Evolutionary conservation across 2,329 filamentous ascomycete genomes (phyloP).

Genomic region (Pseudogymnoascus sp.): DNA sequence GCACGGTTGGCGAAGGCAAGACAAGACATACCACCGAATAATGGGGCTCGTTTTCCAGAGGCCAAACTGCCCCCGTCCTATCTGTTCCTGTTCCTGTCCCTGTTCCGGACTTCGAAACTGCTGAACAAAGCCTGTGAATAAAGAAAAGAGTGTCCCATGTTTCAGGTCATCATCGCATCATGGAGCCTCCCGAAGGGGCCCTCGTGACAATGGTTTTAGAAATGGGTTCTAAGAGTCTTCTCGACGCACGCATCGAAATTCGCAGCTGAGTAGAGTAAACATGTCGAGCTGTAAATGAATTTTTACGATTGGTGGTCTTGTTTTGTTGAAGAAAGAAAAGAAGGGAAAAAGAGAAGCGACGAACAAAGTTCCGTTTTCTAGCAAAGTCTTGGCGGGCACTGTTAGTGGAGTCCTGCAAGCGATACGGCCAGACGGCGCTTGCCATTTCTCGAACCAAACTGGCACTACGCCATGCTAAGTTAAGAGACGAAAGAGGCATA

Average conservation of each 20-base stretch:
- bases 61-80: not conserved
- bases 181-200: constrained; percentile 49
- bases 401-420: constrained; percentile 7
- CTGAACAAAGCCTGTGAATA: constrained; percentile 8
- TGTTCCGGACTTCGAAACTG: constrained; percentile 8
- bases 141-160: constrained; percentile 43
- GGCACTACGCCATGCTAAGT: constrained; percentile 9
- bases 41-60: constrained; percentile 10
- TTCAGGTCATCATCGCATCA: constrained; percentile 62
- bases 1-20: constrained; percentile 12
- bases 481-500: constrained; percentile 8
- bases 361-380: constrained; percentile 5
- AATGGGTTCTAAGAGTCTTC: constrained; percentile 50
- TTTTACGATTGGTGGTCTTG: constrained; percentile 61
- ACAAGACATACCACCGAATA: not conserved
- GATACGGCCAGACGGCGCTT: constrained; percentile 8
- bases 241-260: constrained; percentile 65
- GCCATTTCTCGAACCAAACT: constrained; percentile 6
- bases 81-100: not conserved
- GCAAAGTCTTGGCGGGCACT: constrained; percentile 2
- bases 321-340: constrained; percentile 32
- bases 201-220: constrained; percentile 81
- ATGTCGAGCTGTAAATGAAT: constrained; percentile 59
- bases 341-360: constrained; percentile 21
- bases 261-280: constrained; percentile 51